phyloP scores from a whole-genome alignment of 208 protist species.

The Crithidia thermophila region DNA sequence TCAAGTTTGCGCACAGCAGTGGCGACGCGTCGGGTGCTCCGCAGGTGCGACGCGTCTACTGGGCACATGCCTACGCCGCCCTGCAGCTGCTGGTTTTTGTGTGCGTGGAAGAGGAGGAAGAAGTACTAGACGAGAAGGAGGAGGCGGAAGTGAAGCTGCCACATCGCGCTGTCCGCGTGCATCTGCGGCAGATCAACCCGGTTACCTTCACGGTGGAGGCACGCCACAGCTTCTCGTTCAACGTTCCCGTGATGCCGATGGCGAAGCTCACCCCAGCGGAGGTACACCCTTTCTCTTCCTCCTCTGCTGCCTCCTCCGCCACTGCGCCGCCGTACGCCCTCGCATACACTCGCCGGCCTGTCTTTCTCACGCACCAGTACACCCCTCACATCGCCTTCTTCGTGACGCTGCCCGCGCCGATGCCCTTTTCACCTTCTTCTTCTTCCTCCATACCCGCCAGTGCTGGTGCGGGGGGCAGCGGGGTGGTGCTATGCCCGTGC shows the following conservation, averaged over 20 bases:
- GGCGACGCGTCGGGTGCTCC: neutral
- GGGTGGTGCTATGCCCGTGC: constrained; percentile 39
- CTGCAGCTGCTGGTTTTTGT: constrained; percentile 43
- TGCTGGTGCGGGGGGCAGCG: constrained; percentile 1
- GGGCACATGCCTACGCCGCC: constrained; percentile 27
- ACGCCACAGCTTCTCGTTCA: constrained; percentile 43
- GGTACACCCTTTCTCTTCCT: no score
- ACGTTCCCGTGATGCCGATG: constrained; percentile 21
- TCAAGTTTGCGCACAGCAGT: constrained; percentile 7
- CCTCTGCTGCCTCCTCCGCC: no score
- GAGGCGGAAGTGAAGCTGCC: neutral
- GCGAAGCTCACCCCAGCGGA: no score
- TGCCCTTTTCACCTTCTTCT: no score
- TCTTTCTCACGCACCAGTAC: constrained; percentile 63
- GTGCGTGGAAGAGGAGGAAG: constrained; percentile 39
- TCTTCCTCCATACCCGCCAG: neutral
- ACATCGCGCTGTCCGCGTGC: constrained; percentile 37
- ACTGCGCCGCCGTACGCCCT: constrained; percentile 17
- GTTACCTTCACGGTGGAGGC: constrained; percentile 60
- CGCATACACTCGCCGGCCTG: constrained; percentile 49
- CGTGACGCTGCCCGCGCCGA: constrained; percentile 21
- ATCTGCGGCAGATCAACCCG: constrained; percentile 49
- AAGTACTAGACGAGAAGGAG: constrained; percentile 1
- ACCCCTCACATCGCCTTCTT: constrained; percentile 66
- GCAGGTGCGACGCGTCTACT: constrained; percentile 12